Evolutionary conservation across 306 rosid genomes (phyloP).

Genomic region (Luffa acutangula): DNA sequence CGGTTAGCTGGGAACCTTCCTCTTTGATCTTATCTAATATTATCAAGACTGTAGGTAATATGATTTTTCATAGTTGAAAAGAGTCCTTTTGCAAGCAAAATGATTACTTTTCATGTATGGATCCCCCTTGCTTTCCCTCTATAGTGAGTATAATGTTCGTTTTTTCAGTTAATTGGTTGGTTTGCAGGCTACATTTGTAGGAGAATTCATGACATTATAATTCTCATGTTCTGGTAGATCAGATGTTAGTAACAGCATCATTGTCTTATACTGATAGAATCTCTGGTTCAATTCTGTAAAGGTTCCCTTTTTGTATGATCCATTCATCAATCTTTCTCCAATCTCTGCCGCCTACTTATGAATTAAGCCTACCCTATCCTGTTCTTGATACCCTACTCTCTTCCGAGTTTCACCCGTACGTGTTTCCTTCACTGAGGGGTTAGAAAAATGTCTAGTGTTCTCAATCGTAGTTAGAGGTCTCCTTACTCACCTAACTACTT

Average conservation of each 20-base stretch:
- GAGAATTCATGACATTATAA: not conserved
- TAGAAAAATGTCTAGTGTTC: not conserved
- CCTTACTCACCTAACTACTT: not conserved
- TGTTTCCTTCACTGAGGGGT: not conserved
- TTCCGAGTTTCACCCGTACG: not conserved
- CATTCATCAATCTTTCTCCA: not conserved
- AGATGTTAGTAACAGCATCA: not conserved
- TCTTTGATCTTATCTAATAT: not conserved
- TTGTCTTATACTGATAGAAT: not conserved
- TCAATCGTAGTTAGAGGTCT: not conserved
- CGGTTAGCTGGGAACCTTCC: not conserved
- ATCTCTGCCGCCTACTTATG: not conserved
- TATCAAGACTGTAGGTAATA: not conserved
- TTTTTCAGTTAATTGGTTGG: not conserved
- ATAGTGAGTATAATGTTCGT: not conserved
- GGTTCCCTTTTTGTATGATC: not conserved
- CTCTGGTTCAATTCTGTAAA: not conserved
- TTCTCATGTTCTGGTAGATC: not conserved
- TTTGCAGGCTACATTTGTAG: not conserved
- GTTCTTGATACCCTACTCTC: not conserved
- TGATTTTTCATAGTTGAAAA: not conserved
- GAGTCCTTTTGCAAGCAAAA: not conserved
- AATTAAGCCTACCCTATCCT: not conserved
- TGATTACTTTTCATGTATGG: not conserved
- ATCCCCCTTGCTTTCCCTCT: not conserved